Evolutionary conservation across 495 filamentous ascomycete genomes (phyloP).

Genomic region (Rusavskia elegans): DNA sequence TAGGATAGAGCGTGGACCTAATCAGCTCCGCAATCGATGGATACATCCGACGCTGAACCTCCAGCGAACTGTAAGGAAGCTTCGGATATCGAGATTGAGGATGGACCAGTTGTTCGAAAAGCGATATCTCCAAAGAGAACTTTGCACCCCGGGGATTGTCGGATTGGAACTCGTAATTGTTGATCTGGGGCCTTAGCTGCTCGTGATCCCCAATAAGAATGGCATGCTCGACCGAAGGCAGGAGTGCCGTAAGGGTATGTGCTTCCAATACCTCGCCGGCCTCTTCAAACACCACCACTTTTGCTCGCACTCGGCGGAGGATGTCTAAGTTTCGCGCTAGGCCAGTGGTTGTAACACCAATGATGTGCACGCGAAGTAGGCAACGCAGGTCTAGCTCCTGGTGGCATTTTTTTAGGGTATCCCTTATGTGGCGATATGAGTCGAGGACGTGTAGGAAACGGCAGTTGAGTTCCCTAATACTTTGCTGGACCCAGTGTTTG

Average conservation of each 20-base stretch:
- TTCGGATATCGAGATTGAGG: constrained; percentile 12
- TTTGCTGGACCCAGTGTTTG: too few species aligned
- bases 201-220: constrained; percentile 72
- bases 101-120: constrained; percentile 53
- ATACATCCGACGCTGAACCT: constrained; percentile 65
- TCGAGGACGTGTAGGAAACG: too few species aligned
- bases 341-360: constrained; percentile 63
- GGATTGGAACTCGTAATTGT: constrained; percentile 47
- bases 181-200: constrained; percentile 54
- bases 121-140: constrained; percentile 47
- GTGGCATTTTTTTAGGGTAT: constrained; percentile 12
- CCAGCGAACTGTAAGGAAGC: constrained; percentile 30
- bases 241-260: constrained; percentile 48
- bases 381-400: constrained; percentile 22
- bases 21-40: constrained; percentile 48
- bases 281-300: constrained; percentile 64
- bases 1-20: constrained; percentile 47
- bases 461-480: too few species aligned
- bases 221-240: constrained; percentile 54
- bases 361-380: constrained; percentile 33
- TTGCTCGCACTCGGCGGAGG: constrained; percentile 43
- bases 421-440: too few species aligned
- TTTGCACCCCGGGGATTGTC: constrained; percentile 36
- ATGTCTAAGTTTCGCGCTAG: constrained; percentile 48
- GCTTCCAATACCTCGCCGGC: constrained; percentile 64